Evolutionary conservation across 345 rosid genomes (phyloP), one percentile per base, ranked within the genome.

Genomic region (Aegle marmelos): DNA sequence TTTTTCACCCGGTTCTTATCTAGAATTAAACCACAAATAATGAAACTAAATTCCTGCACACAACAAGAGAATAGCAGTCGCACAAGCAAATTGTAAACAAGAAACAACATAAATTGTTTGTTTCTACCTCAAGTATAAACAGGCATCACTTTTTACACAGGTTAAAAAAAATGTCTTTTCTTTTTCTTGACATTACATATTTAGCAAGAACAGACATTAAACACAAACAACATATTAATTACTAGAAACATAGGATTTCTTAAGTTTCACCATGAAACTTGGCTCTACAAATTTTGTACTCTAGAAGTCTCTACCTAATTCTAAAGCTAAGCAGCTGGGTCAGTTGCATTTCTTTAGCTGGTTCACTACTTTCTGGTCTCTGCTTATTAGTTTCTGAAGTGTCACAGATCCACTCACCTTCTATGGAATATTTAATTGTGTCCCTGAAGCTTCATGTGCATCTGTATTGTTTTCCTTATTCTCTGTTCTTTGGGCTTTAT

Each of bases 401-500:
- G 71, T 24, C 61, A 33, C 17, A 11, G 16, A 50, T 30, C 34
- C 72, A 64, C 61, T 48, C 41, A 53, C 76, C 72, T 4, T 39
- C 36, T 76, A 53, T 31, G 74, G 60, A 24, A 34, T 74, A 22
- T 33, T 25, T 22, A 74, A 16, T 48, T 74, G 50, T 4, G 19
- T 45, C 48, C 25, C 41, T 45, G 56, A 27, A 67, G 75, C 78
- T 82, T 53, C 37, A 27, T 53, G 59, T 45, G 73, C 60, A 75
- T 57, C 72, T 6, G 5, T 69, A 65, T 73, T 76, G 76, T 76
- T 67, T 61, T 59, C 78, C 75, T 66, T 81, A 25, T 6, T 72
- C 30, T 60, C 79, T n/a, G 33, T 3, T 1, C 9, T 13, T 33
- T 61, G 68, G 54, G 68, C 54, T 75, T 79, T 73, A 10, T 8